Conservation (phyloP, 2,329 filamentous ascomycete genomes). For the Monosporascus sp. region DNA sequence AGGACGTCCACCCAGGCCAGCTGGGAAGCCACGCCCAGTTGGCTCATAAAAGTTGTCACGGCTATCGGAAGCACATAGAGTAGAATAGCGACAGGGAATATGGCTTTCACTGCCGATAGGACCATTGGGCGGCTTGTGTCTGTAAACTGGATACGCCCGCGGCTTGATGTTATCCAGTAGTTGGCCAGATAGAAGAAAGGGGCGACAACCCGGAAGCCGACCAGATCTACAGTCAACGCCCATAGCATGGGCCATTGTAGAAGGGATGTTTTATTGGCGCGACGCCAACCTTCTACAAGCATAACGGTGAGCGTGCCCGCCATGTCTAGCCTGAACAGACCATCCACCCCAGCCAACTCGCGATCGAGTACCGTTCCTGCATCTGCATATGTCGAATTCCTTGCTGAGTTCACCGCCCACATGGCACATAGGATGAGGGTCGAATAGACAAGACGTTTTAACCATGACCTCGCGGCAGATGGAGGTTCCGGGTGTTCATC, state of each 20-base stretch:
- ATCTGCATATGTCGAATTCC: not conserved
- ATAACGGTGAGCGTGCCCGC: not conserved
- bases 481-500: not conserved
- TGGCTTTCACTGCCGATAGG: not conserved
- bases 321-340: not conserved
- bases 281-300: not conserved
- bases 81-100: not conserved
- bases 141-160: not conserved
- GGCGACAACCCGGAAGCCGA: not conserved
- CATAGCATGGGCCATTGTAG: not conserved
- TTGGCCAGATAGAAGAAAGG: not conserved
- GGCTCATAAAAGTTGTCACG: not conserved
- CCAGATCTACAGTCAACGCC: not conserved
- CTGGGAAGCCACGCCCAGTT: not conserved
- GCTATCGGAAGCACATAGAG: not conserved
- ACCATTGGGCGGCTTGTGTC: not conserved
- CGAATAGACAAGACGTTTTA: not conserved
- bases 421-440: not conserved
- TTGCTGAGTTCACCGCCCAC: not conserved
- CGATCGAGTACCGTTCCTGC: not conserved
- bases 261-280: not conserved
- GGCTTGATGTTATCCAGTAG: not conserved
- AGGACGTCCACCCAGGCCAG: not conserved
- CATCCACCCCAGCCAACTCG: not conserved
- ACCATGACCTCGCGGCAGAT: not conserved